These are phyloP conservation scores for Miscanthus lutarioriparius DNA, from an alignment of 176 grass and related monocot genomes.

Conservation along the genomic window DNA sequence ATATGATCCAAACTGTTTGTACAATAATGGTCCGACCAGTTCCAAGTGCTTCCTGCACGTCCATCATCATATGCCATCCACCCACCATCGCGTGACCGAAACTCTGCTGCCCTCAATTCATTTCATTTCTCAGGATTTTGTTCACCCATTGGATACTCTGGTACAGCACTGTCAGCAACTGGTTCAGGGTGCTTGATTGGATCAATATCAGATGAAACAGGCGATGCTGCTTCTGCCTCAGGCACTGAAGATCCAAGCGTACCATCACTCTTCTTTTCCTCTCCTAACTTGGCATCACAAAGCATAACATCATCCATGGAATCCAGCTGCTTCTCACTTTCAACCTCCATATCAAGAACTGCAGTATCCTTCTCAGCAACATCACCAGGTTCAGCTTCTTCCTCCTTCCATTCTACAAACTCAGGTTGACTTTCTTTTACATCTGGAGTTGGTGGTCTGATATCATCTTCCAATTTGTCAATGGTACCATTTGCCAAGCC, in stretches of 20 bases:
- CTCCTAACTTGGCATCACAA: conserved; percentile 18
- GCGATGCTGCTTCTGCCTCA: conserved; percentile 18
- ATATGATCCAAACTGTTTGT: conserved; percentile 4
- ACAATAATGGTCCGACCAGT: conserved; percentile 18
- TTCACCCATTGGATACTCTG: conserved; percentile 22
- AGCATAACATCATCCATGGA: conserved; percentile 6
- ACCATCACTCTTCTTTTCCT: conserved; percentile 18
- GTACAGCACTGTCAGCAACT: background rate
- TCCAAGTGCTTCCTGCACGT: conserved; percentile 26
- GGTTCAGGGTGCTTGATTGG: conserved; percentile 15
- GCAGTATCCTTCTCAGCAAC: conserved; percentile 29
- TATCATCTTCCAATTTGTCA: conserved; percentile 37
- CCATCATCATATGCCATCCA: conserved; percentile 35
- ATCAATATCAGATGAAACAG: conserved; percentile 6
- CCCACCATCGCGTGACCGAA: conserved; percentile 19
- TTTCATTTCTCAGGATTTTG: conserved; percentile 26
- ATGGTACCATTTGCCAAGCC: conserved; percentile 18
- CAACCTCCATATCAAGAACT: conserved; percentile 20
- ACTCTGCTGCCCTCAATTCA: conserved; percentile 12
- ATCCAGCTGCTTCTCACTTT: conserved; percentile 26
- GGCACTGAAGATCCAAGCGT: background rate
- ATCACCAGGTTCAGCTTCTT: conserved; percentile 38
- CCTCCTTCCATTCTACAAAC: conserved; percentile 47
- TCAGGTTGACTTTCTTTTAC: conserved; percentile 46
- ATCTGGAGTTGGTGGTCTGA: conserved; percentile 53